Evolutionary conservation across 2,329 filamentous ascomycete genomes (phyloP), one percentile per base, ranked within the genome.

Genomic region (Penicillium sp.): DNA sequence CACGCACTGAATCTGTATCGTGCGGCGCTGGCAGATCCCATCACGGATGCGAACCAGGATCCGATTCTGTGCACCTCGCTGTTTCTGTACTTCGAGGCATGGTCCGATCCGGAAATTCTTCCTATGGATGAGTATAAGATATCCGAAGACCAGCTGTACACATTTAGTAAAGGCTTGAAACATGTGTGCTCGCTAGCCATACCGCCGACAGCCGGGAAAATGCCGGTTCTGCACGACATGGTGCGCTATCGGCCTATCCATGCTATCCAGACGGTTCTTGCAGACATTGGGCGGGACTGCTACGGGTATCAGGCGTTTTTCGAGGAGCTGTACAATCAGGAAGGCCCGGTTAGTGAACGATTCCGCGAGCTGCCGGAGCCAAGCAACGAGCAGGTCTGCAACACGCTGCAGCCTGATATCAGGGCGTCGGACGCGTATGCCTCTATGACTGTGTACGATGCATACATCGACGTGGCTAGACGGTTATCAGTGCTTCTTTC

Each of bases 401-500:
- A 43, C 14, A 9, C 8, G 24, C 20, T 43, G 11, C 55, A 28
- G 26, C 3, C 21, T 11, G 21, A 52, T 5, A 43, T 38, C 0
- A 6, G 16, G n/a, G 28, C 38, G 20, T 40, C 16, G 20, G 23
- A 16, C 12, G 16, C 40, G 20, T 33, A 33, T 24, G 35, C 5
- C 26, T 40, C 23, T 11, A 5, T 18, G 2, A 35, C 11, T 8
- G 2, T 5, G 16, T n/a, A 58, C 23, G 46, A 49, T 3, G 51
- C 56, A 35, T 58, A 45, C 12, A 49, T 48, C 26, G 33, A 45
- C 47, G 46, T 58, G 26, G 46, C 47, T 8, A 21, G 28, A 21
- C 56, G 56, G 5, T 51, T 58, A 16, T 58, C 50, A n/a, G 26
- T 53, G 12, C 56, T 58, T 21, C 56, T 58, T 12, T 49, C 56